Evolutionary conservation across 768 basidiomycete genomes (phyloP).

Genomic region (Mycena rosella): DNA sequence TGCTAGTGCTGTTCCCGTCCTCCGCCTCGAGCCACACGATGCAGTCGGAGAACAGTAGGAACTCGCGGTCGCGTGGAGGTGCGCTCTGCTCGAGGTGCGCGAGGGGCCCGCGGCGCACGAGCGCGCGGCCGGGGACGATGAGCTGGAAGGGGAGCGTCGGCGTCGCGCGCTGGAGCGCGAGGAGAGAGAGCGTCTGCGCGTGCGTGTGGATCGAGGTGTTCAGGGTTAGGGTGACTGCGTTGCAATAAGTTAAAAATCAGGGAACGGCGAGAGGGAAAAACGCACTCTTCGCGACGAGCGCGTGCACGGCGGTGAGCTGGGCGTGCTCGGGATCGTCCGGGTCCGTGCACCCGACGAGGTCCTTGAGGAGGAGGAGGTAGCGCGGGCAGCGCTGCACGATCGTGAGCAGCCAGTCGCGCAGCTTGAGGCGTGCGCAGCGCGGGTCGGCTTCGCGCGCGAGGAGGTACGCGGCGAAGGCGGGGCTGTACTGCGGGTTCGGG

Average conservation of each 20-base stretch:
- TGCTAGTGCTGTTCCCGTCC: constrained; percentile 33
- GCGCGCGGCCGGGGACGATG: constrained; percentile 82
- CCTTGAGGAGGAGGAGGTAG: constrained; percentile 86
- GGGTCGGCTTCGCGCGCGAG: constrained; percentile 75
- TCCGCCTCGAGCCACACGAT: constrained; percentile 77
- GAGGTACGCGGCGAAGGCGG: constrained; percentile 74
- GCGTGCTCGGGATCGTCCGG: constrained; percentile 76
- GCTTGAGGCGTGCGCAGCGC: constrained; percentile 77
- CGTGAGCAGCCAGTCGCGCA: constrained; percentile 89
- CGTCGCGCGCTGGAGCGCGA: constrained; percentile 85
- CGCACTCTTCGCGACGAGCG: constrained; percentile 82
- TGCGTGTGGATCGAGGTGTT: constrained; percentile 86
- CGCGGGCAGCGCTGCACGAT: constrained; percentile 91
- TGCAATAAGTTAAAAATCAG: constrained; percentile 17
- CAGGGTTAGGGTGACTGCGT: constrained; percentile 80
- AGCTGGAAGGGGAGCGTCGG: constrained; percentile 83
- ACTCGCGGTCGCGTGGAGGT: constrained; percentile 69
- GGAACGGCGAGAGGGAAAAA: constrained; percentile 3
- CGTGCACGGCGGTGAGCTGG: constrained; percentile 69
- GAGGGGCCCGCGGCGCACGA: constrained; percentile 77
- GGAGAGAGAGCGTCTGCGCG: constrained; percentile 78
- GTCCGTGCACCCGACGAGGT: constrained; percentile 78
- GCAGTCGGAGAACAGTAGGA: constrained; percentile 87
- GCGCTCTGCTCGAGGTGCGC: constrained; percentile 68
- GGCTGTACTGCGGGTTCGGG: constrained; percentile 58